These are phyloP conservation scores for Ballota nigra DNA, from an alignment of 257 asterid genomes.

Conservation along the genomic window DNA sequence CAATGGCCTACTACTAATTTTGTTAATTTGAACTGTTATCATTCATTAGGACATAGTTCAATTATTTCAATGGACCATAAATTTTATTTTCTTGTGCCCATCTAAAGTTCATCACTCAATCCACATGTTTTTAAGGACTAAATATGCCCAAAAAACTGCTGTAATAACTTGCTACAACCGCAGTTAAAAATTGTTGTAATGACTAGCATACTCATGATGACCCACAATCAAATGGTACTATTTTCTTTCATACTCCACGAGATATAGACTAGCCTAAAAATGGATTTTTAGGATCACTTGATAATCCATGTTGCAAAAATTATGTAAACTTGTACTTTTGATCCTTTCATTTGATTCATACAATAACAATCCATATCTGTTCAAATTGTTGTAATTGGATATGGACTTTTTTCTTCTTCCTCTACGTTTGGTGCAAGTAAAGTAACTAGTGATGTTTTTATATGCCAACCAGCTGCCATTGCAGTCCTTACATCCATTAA, in stretches of 20 bases:
- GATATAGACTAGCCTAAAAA: too few species aligned
- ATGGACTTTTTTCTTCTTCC: too few species aligned
- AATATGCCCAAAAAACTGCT: not conserved
- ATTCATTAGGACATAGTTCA: not conserved
- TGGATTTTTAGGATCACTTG: not conserved
- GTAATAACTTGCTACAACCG: too few species aligned
- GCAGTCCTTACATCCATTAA: slow-evolving; percentile 62
- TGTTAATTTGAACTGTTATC: not conserved
- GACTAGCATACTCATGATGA: slow-evolving; percentile 96
- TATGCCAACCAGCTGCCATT: slow-evolving; percentile 61
- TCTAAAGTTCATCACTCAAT: not conserved
- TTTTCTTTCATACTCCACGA: too few species aligned
- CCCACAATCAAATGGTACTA: slow-evolving; percentile 47
- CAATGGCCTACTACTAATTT: not conserved
- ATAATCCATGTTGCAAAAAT: too few species aligned
- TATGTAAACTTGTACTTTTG: too few species aligned
- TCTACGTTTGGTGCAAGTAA: too few species aligned
- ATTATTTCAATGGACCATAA: not conserved
- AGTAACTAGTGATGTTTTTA: not conserved
- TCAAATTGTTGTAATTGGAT: too few species aligned
- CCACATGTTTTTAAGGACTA: not conserved
- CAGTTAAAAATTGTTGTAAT: too few species aligned
- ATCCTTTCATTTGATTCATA: not conserved
- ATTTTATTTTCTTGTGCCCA: not conserved
- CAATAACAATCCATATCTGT: not conserved